Percentiles rank a stretch among this genome's conserved stretches.
These are phyloP conservation scores for Cryptococcus sp. DNA, from an alignment of 1,284 basidiomycete genomes.

Conservation along the genomic window DNA sequence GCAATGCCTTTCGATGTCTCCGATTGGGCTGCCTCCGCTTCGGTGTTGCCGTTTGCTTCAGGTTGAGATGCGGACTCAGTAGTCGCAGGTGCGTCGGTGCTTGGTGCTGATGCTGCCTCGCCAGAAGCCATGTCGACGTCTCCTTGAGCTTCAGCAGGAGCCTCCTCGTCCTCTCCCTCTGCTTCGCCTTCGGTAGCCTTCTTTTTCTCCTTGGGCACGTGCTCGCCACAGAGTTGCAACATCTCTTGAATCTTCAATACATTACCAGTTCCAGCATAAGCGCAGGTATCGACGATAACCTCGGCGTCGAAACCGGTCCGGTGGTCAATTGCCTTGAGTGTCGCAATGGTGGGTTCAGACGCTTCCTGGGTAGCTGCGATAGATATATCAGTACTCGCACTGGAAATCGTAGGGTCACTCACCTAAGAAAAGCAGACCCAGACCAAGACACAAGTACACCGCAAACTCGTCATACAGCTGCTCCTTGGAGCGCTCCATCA, in stretches of 20 bases:
- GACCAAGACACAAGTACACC: constrained; percentile 83
- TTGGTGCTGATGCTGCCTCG: constrained; percentile 6
- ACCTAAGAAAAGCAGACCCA: constrained; percentile 92
- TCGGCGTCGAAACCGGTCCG: constrained; percentile 88
- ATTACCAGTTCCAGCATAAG: constrained; percentile 94
- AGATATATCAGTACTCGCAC: constrained; percentile 6
- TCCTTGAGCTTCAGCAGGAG: constrained; percentile 21
- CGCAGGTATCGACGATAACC: constrained; percentile 90
- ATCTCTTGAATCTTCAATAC: constrained; percentile 92
- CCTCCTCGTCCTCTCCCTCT: constrained; percentile 24
- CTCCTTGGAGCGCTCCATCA: constrained; percentile 79
- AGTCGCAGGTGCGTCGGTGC: constrained; percentile 8
- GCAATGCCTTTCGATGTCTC: constrained; percentile 59
- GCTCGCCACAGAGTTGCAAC: constrained; percentile 92
- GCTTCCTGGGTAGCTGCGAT: constrained; percentile 79
- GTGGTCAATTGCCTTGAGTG: constrained; percentile 92
- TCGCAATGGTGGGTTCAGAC: constrained; percentile 93
- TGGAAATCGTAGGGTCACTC: constrained; percentile 29
- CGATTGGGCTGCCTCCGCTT: constrained; percentile 24
- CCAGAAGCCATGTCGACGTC: constrained; percentile 36
- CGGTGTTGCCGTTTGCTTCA: constrained; percentile 12
- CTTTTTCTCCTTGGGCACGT: constrained; percentile 62
- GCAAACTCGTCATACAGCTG: constrained; percentile 90
- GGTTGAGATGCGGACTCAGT: constrained; percentile 13
- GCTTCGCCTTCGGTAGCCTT: constrained; percentile 34